These are phyloP conservation scores for Stemphylium beticola DNA, from an alignment of 2,329 filamentous ascomycete species.

Conservation along the genomic window DNA sequence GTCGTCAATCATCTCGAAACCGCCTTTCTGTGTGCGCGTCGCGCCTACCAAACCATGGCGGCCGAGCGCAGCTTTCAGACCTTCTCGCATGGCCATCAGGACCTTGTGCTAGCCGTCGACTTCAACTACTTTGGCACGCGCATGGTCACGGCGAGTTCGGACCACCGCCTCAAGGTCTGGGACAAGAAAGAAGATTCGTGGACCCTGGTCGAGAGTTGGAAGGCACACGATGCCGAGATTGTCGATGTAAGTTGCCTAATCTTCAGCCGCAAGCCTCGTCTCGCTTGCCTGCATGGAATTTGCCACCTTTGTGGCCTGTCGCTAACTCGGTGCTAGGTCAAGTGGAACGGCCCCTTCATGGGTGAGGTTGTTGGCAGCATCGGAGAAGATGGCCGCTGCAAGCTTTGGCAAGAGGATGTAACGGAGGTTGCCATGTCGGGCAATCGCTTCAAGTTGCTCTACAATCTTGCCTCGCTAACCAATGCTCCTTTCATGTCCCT, in stretches of 20 bases:
- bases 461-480: conserved; percentile 69
- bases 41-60: conserved; percentile 45
- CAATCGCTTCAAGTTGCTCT: conserved; percentile 77
- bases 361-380: conserved; percentile 89
- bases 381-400: conserved; percentile 86
- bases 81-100: conserved; percentile 76
- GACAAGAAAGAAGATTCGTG: conserved; percentile 79
- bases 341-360: conserved; percentile 91
- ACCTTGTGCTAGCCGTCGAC: conserved; percentile 81
- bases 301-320: conserved; percentile 19
- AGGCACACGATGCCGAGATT: conserved; percentile 87
- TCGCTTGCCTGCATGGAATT: conserved; percentile 26
- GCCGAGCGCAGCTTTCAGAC: conserved; percentile 56
- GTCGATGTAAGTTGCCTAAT: conserved; percentile 69
- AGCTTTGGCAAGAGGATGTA: conserved; percentile 91
- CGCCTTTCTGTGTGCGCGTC: conserved; percentile 36
- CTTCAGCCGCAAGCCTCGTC: conserved; percentile 22
- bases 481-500: conserved; percentile 76
- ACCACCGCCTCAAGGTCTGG: conserved; percentile 92
- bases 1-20: conserved; percentile 36
- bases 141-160: conserved; percentile 87
- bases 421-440: conserved; percentile 75
- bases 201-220: conserved; percentile 85
- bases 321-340: conserved; percentile 64
- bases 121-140: conserved; percentile 94